phyloP scores from a whole-genome alignment of 83 land plant species.

The Diphasiastrum complanatum region DNA sequence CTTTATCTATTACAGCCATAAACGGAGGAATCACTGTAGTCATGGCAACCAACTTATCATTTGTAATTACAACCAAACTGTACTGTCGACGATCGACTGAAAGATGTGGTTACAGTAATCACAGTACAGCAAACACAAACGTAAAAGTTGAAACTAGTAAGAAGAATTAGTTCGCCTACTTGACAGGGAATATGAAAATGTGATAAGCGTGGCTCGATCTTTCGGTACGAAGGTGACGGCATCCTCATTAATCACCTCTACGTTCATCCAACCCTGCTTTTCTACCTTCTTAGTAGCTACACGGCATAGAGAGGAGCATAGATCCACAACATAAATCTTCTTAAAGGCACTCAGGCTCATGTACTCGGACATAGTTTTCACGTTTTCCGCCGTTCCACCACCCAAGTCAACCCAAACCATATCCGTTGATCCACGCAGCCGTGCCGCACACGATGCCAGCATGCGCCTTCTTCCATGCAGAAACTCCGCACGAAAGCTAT shows the following conservation, averaged over 20 bases:
- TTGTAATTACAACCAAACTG: no score
- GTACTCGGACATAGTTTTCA: constrained; percentile 34
- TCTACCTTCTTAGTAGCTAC: constrained; percentile 24
- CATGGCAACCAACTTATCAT: no score
- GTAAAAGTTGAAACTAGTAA: no score
- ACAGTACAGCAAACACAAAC: neutral
- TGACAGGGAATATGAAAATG: constrained; percentile 31
- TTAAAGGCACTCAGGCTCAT: constrained; percentile 25
- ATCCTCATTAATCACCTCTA: constrained; percentile 34
- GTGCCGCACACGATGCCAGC: constrained; percentile 30
- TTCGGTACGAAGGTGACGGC: constrained; percentile 25
- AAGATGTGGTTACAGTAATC: neutral
- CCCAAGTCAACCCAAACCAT: constrained; percentile 42
- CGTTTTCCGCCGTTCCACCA: constrained; percentile 44
- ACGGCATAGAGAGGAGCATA: constrained; percentile 35
- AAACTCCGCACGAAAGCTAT: constrained; percentile 33
- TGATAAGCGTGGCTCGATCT: constrained; percentile 24
- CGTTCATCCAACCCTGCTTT: constrained; percentile 30
- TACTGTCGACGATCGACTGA: no score
- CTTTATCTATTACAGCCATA: constrained; percentile 30
- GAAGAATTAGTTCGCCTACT: no score
- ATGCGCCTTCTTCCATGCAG: constrained; percentile 34
- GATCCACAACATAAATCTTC: constrained; percentile 38
- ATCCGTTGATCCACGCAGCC: constrained; percentile 21
- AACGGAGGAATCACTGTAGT: constrained; percentile 34